Evolutionary conservation across 305 asterid genomes (phyloP).

Genomic region (Rubia tinctorum): DNA sequence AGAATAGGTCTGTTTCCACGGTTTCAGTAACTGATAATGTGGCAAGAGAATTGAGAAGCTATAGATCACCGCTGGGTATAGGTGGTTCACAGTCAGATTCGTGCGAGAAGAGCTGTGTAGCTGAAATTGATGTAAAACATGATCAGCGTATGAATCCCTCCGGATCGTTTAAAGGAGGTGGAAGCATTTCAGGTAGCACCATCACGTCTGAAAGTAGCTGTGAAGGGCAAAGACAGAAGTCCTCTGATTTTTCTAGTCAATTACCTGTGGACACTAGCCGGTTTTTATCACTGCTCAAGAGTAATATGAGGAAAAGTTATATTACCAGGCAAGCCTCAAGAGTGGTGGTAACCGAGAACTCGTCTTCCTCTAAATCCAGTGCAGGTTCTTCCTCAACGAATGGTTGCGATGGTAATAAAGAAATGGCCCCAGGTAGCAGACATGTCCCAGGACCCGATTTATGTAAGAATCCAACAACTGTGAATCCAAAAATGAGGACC

Average conservation of each 20-base stretch:
- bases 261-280: slow-evolving; percentile 26
- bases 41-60: slow-evolving; percentile 8
- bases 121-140: slow-evolving; percentile 16
- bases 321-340: slow-evolving; percentile 45
- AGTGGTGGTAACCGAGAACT: too few relatives aligned
- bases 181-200: slow-evolving; percentile 23
- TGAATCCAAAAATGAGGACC: slow-evolving; percentile 3
- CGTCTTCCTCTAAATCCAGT: slow-evolving; percentile 44
- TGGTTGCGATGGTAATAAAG: slow-evolving; percentile 21
- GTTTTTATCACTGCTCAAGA: slow-evolving; percentile 31
- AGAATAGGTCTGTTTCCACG: slow-evolving; percentile 14
- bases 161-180: slow-evolving; percentile 11
- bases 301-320: slow-evolving; percentile 38
- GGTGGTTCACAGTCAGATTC: slow-evolving; percentile 19
- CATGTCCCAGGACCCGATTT: slow-evolving; percentile 7
- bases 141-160: slow-evolving; percentile 14
- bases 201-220: slow-evolving; percentile 23
- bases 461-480: not conserved
- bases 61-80: slow-evolving; percentile 8
- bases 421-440: slow-evolving; percentile 29
- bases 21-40: slow-evolving; percentile 18
- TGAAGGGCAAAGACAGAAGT: slow-evolving; percentile 15
- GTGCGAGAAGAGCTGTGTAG: slow-evolving; percentile 17
- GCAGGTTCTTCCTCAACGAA: slow-evolving; percentile 32
- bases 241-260: slow-evolving; percentile 28